Evolutionary conservation across 495 filamentous ascomycete genomes (phyloP), one percentile per base, ranked within the genome.

Genomic region (Lasiosphaeria miniovina): DNA sequence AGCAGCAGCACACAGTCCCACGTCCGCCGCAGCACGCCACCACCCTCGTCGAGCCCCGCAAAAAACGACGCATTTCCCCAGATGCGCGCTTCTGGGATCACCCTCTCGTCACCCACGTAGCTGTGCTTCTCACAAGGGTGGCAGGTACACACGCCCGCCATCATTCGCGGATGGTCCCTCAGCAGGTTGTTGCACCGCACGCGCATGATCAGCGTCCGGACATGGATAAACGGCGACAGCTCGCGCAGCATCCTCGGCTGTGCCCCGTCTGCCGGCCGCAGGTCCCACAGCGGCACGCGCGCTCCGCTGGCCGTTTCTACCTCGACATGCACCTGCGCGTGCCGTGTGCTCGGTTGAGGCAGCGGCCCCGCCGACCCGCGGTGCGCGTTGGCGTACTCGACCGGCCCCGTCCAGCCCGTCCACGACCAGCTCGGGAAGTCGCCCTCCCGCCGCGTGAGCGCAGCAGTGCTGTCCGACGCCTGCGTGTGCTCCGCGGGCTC

Each of bases 1-100:
- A 53, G 32, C 31, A 53, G 50, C 31, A 53, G 14, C 50, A 36
- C 50, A 17, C 50, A 53, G 4, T 53, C 50, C 50, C 50, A 53
- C 9, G 50, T 53, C 6, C 12, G 6, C 4, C 50, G 3, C 32
- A n/a, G 12, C 24, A 53, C 3, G 4, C 14, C 31, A n/a, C 36
- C 15, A 9, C 0, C 33, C 4, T 34, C 32, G 0, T 3, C n/a
- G 17, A n/a, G 50, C 17, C 50, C n/a, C 8, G n/a, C 32, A 15
- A 35, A 53, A 6, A 53, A 35, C 5, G 5, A 4, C 32, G 32
- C 50, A 6, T 36, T 4, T 0, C 35, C 31, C 50, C 31, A 53
- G 38, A 41, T 14, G 8, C 7, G 14, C 12, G 31, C 3, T 0
- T 53, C 9, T 6, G 9, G 9, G 8, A 12, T 12, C 12, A 9